Percentiles rank a stretch among this genome's conserved stretches.
phyloP scores from a whole-genome alignment of 257 asterid species.

The Plantago major region DNA sequence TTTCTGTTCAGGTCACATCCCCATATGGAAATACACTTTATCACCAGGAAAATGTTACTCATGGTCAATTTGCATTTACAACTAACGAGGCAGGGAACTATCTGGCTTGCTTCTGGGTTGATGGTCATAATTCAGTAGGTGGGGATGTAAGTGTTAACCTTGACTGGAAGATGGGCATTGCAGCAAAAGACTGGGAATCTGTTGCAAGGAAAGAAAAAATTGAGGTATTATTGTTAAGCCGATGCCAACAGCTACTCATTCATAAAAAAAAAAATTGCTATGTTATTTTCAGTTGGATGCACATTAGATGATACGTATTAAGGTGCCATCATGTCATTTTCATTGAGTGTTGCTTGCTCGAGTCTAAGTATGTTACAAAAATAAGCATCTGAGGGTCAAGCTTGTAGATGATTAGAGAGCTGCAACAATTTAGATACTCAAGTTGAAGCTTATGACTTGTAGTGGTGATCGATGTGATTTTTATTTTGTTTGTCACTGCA shows the following conservation, averaged over 20 bases:
- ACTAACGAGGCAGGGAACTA: slow-evolving; percentile 48
- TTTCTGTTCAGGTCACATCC: slow-evolving; percentile 43
- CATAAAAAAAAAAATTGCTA: too few relatives aligned
- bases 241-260: background rate
- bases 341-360: slow-evolving; percentile 10
- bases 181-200: slow-evolving; percentile 59
- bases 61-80: slow-evolving; percentile 52
- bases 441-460: background rate
- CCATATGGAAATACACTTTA: slow-evolving; percentile 50
- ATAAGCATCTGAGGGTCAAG: too few relatives aligned
- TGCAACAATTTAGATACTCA: too few relatives aligned
- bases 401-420: too few relatives aligned
- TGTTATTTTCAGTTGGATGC: background rate
- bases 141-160: slow-evolving; percentile 40
- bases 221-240: slow-evolving; percentile 35
- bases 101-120: slow-evolving; percentile 46
- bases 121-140: slow-evolving; percentile 22
- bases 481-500: slow-evolving; percentile 26
- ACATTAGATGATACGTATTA: background rate
- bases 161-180: slow-evolving; percentile 50
- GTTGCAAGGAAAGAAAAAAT: slow-evolving; percentile 49
- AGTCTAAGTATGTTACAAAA: background rate
- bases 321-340: slow-evolving; percentile 3
- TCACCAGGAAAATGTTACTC: slow-evolving; percentile 32
- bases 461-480: background rate